A percentile compares a stretch with the other conserved stretches of the same genome.
These are phyloP conservation scores for Linnemannia elongata DNA, from an alignment of 192 early-diverging fungal species.

Conservation along the genomic window DNA sequence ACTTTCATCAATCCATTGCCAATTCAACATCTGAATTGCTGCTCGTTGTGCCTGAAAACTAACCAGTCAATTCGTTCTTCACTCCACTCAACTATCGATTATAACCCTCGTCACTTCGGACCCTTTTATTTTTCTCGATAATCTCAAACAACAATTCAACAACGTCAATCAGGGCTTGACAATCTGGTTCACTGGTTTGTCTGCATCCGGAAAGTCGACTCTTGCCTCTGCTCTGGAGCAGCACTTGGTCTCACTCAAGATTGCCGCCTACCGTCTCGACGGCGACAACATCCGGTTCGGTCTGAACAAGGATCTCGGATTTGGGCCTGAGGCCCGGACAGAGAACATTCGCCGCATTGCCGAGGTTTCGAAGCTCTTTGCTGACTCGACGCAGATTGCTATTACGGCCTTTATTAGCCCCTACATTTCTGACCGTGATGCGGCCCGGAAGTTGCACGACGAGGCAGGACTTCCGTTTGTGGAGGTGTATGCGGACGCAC, in stretches of 20 bases:
- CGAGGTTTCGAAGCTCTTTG: slow-evolving; percentile 93
- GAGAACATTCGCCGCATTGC: slow-evolving; percentile 97
- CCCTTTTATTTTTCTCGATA: neutral
- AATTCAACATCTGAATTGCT: no score
- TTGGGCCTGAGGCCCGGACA: slow-evolving; percentile 89
- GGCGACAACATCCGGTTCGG: slow-evolving; percentile 99
- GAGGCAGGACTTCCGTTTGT: slow-evolving; percentile 87
- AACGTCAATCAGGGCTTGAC: slow-evolving; percentile 74
- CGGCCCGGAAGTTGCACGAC: slow-evolving; percentile 82
- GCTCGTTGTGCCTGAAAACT: no score
- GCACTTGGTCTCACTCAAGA: slow-evolving; percentile 78
- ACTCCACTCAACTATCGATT: neutral
- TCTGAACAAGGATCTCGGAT: slow-evolving; percentile 94
- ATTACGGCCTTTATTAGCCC: slow-evolving; percentile 95
- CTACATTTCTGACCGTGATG: slow-evolving; percentile 85
- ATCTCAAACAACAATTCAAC: neutral
- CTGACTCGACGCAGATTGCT: slow-evolving; percentile 84
- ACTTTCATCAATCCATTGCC: neutral
- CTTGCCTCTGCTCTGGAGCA: slow-evolving; percentile 93
- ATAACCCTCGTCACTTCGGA: neutral
- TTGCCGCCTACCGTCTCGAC: slow-evolving; percentile 92
- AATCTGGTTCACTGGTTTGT: slow-evolving; percentile 95
- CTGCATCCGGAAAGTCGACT: slow-evolving; percentile 95
- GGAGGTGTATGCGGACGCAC: slow-evolving; percentile 91
- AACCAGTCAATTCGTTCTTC: no score